Conservation (phyloP, 345 rosid genomes). For the Conringia planisiliqua region DNA sequence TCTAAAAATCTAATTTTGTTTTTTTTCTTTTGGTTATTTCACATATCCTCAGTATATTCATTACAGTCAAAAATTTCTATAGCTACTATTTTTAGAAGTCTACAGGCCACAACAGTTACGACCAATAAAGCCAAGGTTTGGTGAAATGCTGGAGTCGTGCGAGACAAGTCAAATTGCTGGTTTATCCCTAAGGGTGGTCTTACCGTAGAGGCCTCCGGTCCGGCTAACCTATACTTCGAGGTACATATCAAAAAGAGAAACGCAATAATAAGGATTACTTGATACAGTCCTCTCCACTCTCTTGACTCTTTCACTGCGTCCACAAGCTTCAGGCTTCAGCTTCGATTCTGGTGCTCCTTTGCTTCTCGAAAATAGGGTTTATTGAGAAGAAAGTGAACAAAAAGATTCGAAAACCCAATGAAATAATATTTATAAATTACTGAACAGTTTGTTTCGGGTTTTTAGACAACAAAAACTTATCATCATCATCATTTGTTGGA, state of each 20-base stretch:
- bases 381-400: constrained; percentile 1
- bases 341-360: not conserved
- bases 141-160: not conserved
- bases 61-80: no score
- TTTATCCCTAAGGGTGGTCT: not conserved
- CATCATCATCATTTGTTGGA: constrained; percentile 46
- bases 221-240: no score
- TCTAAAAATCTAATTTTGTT: no score
- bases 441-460: not conserved
- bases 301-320: not conserved
- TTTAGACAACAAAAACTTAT: constrained; percentile 6
- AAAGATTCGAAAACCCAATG: not conserved
- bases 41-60: no score
- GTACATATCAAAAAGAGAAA: not conserved
- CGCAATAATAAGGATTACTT: not conserved
- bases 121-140: not conserved
- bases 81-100: no score
- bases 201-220: no score
- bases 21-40: no score
- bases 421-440: constrained; percentile 1
- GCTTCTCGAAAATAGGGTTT: not conserved
- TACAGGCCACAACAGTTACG: no score
- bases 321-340: constrained; percentile 1
- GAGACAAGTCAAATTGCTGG: not conserved
- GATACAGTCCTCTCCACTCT: not conserved